Evolutionary conservation across 768 basidiomycete genomes (phyloP), one percentile per base, ranked within the genome.

Genomic region (Boletus subcaerulescens): DNA sequence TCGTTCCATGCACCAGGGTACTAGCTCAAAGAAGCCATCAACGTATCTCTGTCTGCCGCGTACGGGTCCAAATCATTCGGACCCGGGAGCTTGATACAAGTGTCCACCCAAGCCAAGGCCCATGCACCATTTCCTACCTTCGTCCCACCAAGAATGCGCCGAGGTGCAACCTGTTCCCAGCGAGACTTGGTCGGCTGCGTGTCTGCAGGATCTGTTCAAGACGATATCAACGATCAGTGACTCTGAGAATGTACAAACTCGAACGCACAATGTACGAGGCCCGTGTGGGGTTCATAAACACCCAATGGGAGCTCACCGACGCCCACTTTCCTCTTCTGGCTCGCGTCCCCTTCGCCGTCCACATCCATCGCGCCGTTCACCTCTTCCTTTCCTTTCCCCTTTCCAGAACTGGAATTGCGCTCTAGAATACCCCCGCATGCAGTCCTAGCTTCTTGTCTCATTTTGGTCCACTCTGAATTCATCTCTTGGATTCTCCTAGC

Each of bases 241-340:
- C 36, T 8, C 32, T 20, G 45, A 38, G 31, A 41, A 24, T 2
- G 38, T 24, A 33, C 12, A 55, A 45, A 38, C 14, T 43, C 44
- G 55, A 50, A 76, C 86, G 65, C 65, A 92, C 91, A 90, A 62
- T 87, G 81, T 7, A 92, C 79, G 32, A 86, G 67, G 38, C 86
- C 85, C 0, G 86, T 80, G 65, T 96, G 92, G 9, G 91, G 85
- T 60, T 96, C 93, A 62, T 93, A 95, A 20, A 86, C 76, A 2
- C 91, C 92, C 40, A 84, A 60, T 2, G 86, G 85, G 43, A 79
- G 74, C 6, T 59, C 58, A 10, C 53, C 63, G 4, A 69, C 66
- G 26, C 74, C 76, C 49, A 53, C 60, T 43, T 59, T 59, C 47
- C 60, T 65, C 65, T 61, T 63, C 59, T 65, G 57, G 60, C 46